These are phyloP conservation scores for Heliamphora exappendiculata DNA, from an alignment of 148 eudicot genomes.

Conservation along the genomic window DNA sequence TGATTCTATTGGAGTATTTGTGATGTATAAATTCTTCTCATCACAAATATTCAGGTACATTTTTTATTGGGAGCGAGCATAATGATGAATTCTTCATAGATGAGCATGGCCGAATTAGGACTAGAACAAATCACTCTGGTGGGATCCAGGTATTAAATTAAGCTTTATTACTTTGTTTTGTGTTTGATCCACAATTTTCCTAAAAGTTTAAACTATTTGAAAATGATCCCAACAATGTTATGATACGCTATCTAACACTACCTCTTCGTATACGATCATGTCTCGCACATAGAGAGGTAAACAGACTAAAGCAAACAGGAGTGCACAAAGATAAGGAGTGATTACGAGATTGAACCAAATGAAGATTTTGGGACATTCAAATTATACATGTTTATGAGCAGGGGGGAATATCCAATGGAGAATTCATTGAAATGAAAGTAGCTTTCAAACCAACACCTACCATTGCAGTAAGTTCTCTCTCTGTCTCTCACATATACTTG, in stretches of 20 bases:
- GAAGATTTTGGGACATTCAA: not conserved
- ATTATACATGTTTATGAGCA: constrained; percentile 22
- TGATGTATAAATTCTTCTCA: no score
- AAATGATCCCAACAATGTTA: no score
- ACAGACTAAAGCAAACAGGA: no score
- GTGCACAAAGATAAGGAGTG: no score
- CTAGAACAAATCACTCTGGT: constrained; percentile 89
- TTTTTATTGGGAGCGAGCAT: constrained; percentile 90
- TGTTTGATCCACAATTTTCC: not conserved
- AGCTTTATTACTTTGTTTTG: not conserved
- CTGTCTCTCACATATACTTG: no score
- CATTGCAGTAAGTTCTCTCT: constrained; percentile 53
- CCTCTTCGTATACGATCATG: no score
- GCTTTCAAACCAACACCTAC: constrained; percentile 92
- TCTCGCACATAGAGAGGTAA: no score
- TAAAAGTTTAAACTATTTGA: no score
- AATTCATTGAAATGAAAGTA: constrained; percentile 73
- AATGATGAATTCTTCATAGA: constrained; percentile 79
- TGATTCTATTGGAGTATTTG: no score
- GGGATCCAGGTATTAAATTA: constrained; percentile 65
- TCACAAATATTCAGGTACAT: constrained; percentile 54
- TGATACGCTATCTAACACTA: no score
- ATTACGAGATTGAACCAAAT: no score
- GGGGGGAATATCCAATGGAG: constrained; percentile 98
- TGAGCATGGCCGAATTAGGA: constrained; percentile 60